Percentiles rank a stretch among this genome's conserved stretches.
Evolutionary conservation across 2,329 filamentous ascomycete genomes (phyloP).

Genomic region (Colletotrichum viniferum): DNA sequence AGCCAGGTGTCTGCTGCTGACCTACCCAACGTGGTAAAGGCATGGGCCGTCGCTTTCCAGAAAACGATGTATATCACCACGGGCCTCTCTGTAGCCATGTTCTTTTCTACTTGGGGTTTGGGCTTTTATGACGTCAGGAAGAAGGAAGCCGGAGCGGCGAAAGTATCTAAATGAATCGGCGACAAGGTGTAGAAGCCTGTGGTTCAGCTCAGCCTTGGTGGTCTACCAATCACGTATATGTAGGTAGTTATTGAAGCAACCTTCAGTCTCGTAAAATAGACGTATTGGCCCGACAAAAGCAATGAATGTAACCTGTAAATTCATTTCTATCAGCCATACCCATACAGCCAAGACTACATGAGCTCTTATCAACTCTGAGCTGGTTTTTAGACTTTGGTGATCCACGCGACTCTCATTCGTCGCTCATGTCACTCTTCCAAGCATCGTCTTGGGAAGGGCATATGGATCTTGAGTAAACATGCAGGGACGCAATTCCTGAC

Average conservation of each 20-base stretch:
- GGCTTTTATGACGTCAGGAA: conserved; percentile 50
- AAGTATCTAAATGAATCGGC: neutral
- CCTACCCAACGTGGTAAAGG: conserved; percentile 38
- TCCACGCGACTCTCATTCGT: too few species aligned
- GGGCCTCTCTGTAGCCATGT: conserved; percentile 31
- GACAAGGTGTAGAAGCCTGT: neutral
- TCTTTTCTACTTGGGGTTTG: conserved; percentile 46
- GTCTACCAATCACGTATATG: neutral
- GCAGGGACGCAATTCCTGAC: too few species aligned
- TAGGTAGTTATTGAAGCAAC: neutral
- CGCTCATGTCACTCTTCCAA: too few species aligned
- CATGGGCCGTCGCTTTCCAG: conserved; percentile 41
- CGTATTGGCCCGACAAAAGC: rapidly evolving
- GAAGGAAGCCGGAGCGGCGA: conserved; percentile 21
- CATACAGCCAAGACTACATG: too few species aligned
- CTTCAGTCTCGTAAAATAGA: neutral
- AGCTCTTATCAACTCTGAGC: too few species aligned
- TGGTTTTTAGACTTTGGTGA: too few species aligned
- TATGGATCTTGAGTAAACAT: too few species aligned
- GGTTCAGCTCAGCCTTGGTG: rapidly evolving
- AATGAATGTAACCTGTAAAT: neutral
- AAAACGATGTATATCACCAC: conserved; percentile 33
- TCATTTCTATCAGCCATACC: too few species aligned
- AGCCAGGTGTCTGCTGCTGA: conserved; percentile 31
- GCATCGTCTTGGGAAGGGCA: too few species aligned